These are phyloP conservation scores for Xylaria sp. DNA, from an alignment of 2,329 filamentous ascomycete genomes.

Conservation along the genomic window DNA sequence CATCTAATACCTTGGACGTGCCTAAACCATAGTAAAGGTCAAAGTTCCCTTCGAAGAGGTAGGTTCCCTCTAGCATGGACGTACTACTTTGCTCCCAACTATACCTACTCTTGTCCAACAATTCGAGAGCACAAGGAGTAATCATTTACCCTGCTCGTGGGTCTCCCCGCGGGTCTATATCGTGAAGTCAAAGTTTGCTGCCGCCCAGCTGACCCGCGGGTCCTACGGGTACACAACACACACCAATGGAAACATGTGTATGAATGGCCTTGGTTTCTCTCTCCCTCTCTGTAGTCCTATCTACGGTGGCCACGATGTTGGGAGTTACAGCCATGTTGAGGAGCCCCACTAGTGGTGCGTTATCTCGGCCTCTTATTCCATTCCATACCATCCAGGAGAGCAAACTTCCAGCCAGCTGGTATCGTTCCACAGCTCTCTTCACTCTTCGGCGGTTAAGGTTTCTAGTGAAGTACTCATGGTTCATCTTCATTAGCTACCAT, in stretches of 20 bases:
- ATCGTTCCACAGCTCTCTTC: neutral
- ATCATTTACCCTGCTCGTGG: too few species aligned
- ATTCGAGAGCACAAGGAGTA: too few species aligned
- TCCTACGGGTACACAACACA: neutral
- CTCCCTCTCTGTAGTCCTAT: neutral
- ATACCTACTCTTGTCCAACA: too few species aligned
- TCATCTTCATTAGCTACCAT: neutral
- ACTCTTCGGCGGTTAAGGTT: neutral
- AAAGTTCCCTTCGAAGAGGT: too few species aligned
- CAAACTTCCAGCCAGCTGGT: neutral
- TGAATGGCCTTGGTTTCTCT: neutral
- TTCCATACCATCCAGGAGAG: neutral
- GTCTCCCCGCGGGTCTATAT: neutral
- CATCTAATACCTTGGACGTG: too few species aligned
- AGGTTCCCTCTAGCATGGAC: too few species aligned
- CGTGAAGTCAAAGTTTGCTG: slow-evolving; percentile 14
- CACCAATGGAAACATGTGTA: neutral
- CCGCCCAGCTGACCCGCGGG: neutral
- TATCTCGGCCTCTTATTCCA: neutral
- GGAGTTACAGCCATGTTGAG: neutral
- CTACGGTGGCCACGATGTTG: neutral
- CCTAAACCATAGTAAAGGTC: too few species aligned
- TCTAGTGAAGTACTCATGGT: neutral
- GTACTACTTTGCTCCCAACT: too few species aligned
- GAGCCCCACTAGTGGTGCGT: neutral